Conservation (phyloP, 139 green algal genomes). For the Coccomyxa sp. region DNA sequence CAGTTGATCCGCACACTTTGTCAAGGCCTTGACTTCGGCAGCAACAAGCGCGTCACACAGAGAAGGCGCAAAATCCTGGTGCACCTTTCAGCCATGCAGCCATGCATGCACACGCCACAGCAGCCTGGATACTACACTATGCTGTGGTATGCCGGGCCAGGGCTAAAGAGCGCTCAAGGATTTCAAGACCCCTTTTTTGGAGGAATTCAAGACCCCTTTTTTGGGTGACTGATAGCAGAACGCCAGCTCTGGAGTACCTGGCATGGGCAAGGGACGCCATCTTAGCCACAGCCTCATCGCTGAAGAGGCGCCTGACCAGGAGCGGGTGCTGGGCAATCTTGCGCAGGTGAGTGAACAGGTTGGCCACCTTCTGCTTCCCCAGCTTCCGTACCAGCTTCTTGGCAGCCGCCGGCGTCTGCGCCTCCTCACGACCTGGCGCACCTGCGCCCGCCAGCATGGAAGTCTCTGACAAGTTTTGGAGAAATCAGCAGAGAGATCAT, state of each 20-base stretch:
- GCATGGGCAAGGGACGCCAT: conserved; percentile 55
- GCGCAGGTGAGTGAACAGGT: conserved; percentile 90
- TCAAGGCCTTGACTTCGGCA: too few relatives aligned
- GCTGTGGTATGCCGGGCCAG: too few relatives aligned
- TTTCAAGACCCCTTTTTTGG: too few relatives aligned
- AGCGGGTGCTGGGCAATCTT: conserved; percentile 95
- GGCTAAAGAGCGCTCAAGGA: too few relatives aligned
- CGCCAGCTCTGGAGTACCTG: conserved; percentile 3
- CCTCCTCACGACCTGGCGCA: background rate
- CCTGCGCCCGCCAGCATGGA: background rate
- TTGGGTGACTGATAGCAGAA: too few relatives aligned
- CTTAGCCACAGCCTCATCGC: conserved; percentile 48
- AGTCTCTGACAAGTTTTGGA: background rate
- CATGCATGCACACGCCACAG: too few relatives aligned
- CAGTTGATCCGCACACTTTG: too few relatives aligned
- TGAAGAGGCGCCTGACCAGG: conserved; percentile 73
- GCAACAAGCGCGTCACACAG: too few relatives aligned
- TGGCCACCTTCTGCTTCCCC: conserved; percentile 64
- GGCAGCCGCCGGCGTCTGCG: conserved; percentile 10
- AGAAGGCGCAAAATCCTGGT: too few relatives aligned
- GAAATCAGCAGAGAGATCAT: background rate
- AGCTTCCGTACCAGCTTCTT: conserved; percentile 28
- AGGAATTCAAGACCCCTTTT: too few relatives aligned
- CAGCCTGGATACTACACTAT: too few relatives aligned
- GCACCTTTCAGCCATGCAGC: too few relatives aligned